phyloP scores from a whole-genome alignment of 352 stramenopile species.

The Phytophthora tubulina region DNA sequence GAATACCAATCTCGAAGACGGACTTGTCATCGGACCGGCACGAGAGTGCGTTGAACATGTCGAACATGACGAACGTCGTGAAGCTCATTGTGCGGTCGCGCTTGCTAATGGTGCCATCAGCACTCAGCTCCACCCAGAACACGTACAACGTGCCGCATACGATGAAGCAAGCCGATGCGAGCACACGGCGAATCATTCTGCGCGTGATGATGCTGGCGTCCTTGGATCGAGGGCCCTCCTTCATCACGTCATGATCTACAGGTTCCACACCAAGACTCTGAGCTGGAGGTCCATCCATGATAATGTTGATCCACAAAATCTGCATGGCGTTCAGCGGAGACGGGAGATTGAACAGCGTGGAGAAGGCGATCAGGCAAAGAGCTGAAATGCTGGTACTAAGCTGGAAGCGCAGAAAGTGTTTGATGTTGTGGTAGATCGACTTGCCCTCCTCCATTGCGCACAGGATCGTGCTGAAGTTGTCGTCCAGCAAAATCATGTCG shows the following conservation, averaged over 20 bases:
- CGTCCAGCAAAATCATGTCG: slow-evolving; percentile 96
- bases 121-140: slow-evolving; percentile 85
- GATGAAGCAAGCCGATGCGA: slow-evolving; percentile 80
- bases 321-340: slow-evolving; percentile 97
- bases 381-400: slow-evolving; percentile 98
- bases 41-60: slow-evolving; percentile 98
- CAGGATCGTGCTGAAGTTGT: slow-evolving; percentile 97
- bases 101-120: slow-evolving; percentile 92
- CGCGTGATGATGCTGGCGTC: slow-evolving; percentile 84
- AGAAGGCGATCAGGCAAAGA: slow-evolving; percentile 91
- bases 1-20: slow-evolving; percentile 92
- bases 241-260: slow-evolving; percentile 87
- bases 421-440: slow-evolving; percentile 97
- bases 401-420: slow-evolving; percentile 98
- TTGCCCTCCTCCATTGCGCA: slow-evolving; percentile 96
- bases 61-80: slow-evolving; percentile 98
- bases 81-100: slow-evolving; percentile 99
- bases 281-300: slow-evolving; percentile 95
- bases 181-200: slow-evolving; percentile 71
- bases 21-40: slow-evolving; percentile 96
- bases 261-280: slow-evolving; percentile 90
- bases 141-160: slow-evolving; percentile 84
- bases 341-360: slow-evolving; percentile 63
- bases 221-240: slow-evolving; percentile 83
- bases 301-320: slow-evolving; percentile 99